A percentile compares a stretch with the other conserved stretches of the same genome.
Conservation (phyloP, 768 basidiomycete species). For the Kwoniella dendrophila region DNA sequence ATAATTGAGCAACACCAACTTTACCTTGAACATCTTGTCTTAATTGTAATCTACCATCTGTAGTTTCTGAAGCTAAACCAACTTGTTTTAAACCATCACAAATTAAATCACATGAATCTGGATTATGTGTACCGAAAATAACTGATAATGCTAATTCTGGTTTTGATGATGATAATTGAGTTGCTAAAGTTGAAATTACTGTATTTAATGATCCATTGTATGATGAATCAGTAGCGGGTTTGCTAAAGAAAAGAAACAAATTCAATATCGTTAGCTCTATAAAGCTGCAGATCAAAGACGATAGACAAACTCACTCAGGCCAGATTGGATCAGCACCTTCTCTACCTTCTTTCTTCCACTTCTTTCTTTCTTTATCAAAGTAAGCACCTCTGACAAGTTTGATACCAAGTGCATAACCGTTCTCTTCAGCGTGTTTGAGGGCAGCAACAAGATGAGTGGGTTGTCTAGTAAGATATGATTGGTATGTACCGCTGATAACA, state of each 20-base stretch:
- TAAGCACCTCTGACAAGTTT: conserved; percentile 95
- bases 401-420: conserved; percentile 76
- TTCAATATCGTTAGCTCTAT: not conserved
- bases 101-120: conserved; percentile 67
- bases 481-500: conserved; percentile 73
- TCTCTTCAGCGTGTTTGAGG: conserved; percentile 66
- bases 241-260: conserved; percentile 34
- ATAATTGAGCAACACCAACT: conserved; percentile 77
- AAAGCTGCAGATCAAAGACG: not conserved
- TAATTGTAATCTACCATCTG: conserved; percentile 58
- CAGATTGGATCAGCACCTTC: conserved; percentile 52
- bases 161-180: conserved; percentile 52
- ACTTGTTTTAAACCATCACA: conserved; percentile 64
- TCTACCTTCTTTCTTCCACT: conserved; percentile 50
- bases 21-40: conserved; percentile 65
- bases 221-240: conserved; percentile 65
- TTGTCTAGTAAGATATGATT: conserved; percentile 80
- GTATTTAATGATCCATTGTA: conserved; percentile 68
- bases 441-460: conserved; percentile 69
- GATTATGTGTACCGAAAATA: conserved; percentile 86
- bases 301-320: conserved; percentile 45
- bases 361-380: conserved; percentile 68
- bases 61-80: conserved; percentile 61
- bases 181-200: conserved; percentile 64
- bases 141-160: conserved; percentile 62